Evolutionary conservation across 768 basidiomycete species (phyloP).

Genomic region (Mycena haematopus): DNA sequence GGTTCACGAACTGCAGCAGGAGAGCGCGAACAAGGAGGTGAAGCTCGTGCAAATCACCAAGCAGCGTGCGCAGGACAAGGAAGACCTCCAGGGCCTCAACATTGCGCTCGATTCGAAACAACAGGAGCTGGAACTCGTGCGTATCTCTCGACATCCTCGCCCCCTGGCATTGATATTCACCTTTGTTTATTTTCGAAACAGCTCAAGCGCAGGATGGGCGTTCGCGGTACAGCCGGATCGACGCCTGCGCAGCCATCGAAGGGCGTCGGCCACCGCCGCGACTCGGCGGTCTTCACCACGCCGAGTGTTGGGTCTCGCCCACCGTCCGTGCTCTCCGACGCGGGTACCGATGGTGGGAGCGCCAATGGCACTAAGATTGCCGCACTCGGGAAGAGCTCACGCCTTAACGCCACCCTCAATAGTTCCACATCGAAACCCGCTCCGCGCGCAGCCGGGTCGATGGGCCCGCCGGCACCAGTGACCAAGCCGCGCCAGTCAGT

Average conservation of each 20-base stretch:
- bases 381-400: conserved; percentile 58
- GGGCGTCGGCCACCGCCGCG: conserved; percentile 49
- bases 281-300: conserved; percentile 63
- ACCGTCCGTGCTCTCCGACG: conserved; percentile 61
- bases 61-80: conserved; percentile 68
- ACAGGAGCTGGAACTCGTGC: conserved; percentile 88
- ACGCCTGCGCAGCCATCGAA: conserved; percentile 59
- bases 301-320: conserved; percentile 56
- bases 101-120: conserved; percentile 94
- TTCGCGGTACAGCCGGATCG: conserved; percentile 60
- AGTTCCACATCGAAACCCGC: conserved; percentile 31
- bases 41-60: conserved; percentile 77
- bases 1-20: conserved; percentile 74
- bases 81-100: conserved; percentile 84
- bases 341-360: conserved; percentile 45
- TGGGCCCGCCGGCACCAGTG: conserved; percentile 55
- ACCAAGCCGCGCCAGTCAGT: conserved; percentile 45
- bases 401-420: conserved; percentile 46
- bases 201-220: conserved; percentile 70
- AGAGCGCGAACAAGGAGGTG: conserved; percentile 86
- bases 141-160: conserved; percentile 35
- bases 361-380: conserved; percentile 44
- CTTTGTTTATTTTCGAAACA: conserved; percentile 33
- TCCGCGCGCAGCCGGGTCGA: conserved; percentile 45
- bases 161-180: too few relatives aligned